These are phyloP conservation scores for Penicillium palitans DNA, from an alignment of 2,329 filamentous ascomycete genomes.

Conservation along the genomic window DNA sequence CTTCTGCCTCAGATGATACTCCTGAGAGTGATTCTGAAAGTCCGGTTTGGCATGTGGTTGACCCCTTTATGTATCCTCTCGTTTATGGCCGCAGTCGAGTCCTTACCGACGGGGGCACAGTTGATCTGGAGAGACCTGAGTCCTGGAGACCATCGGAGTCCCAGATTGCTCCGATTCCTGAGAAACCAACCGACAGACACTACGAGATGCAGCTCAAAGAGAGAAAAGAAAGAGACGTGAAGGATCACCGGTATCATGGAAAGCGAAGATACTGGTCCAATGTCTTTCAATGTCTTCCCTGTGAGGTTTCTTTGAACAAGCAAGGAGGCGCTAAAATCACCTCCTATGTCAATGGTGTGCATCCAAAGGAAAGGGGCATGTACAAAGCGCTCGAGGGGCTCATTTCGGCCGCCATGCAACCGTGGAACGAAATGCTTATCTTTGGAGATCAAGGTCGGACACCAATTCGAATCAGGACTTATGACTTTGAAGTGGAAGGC, in stretches of 20 bases:
- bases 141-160: slow-evolving; percentile 2
- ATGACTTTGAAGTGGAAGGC: slow-evolving; percentile 12
- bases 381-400: slow-evolving; percentile 8
- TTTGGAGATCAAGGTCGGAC: slow-evolving; percentile 9
- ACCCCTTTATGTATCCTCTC: slow-evolving; percentile 10
- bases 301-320: slow-evolving; percentile 1
- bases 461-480: slow-evolving; percentile 11
- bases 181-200: background rate
- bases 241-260: background rate
- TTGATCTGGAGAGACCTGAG: slow-evolving; percentile 6
- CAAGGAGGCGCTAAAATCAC: background rate
- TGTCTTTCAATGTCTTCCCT: slow-evolving; percentile 11
- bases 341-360: slow-evolving; percentile 10
- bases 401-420: slow-evolving; percentile 1
- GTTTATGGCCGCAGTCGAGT: slow-evolving; percentile 8
- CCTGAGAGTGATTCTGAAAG: background rate
- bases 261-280: slow-evolving; percentile 1
- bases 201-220: background rate
- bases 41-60: slow-evolving; percentile 7
- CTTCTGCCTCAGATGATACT: background rate
- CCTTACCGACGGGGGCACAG: slow-evolving; percentile 3
- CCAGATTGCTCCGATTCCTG: slow-evolving; percentile 1
- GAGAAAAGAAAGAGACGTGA: background rate
- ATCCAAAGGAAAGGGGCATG: slow-evolving; percentile 6
- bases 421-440: slow-evolving; percentile 7